phyloP scores from a whole-genome alignment of 805 yeast species.

The Pichia phayaonensis region DNA sequence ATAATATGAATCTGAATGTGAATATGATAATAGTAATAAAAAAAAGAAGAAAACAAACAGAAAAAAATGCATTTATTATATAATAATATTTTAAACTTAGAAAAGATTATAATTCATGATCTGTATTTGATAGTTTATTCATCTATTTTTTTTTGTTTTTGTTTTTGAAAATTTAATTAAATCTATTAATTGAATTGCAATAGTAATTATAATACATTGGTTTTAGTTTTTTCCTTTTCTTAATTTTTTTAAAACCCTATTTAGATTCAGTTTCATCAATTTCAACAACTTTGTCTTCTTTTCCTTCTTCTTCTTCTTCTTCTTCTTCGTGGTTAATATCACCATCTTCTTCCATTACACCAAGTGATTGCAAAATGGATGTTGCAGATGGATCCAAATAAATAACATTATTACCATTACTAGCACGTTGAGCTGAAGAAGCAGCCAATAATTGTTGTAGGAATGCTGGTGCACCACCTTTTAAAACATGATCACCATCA shows the following conservation, averaged over 20 bases:
- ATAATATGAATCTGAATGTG: not conserved
- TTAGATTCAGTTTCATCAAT: slow-evolving; percentile 1
- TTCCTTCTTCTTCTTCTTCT: slow-evolving; percentile 19
- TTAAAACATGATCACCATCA: slow-evolving; percentile 26
- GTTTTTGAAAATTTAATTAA: not conserved
- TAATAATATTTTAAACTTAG: not conserved
- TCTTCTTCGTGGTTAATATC: slow-evolving; percentile 23
- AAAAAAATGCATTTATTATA: not conserved
- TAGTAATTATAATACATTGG: not conserved
- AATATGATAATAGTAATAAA: too few species aligned
- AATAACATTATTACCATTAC: slow-evolving; percentile 39
- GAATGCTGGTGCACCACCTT: slow-evolving; percentile 26
- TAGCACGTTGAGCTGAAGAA: slow-evolving; percentile 45
- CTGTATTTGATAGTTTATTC: not conserved
- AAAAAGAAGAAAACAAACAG: not conserved
- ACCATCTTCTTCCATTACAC: slow-evolving; percentile 32
- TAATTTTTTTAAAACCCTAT: not conserved
- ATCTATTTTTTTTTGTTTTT: too few species aligned
- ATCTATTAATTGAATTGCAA: not conserved
- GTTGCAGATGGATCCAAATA: slow-evolving; percentile 59
- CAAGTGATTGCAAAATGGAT: slow-evolving; percentile 49
- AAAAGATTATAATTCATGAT: not conserved
- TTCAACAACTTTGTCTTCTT: slow-evolving; percentile 12
- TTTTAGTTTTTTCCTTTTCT: not conserved
- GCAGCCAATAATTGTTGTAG: slow-evolving; percentile 28